Conservation (phyloP, 305 asterid genomes). For the Fraxinus paxiana region DNA sequence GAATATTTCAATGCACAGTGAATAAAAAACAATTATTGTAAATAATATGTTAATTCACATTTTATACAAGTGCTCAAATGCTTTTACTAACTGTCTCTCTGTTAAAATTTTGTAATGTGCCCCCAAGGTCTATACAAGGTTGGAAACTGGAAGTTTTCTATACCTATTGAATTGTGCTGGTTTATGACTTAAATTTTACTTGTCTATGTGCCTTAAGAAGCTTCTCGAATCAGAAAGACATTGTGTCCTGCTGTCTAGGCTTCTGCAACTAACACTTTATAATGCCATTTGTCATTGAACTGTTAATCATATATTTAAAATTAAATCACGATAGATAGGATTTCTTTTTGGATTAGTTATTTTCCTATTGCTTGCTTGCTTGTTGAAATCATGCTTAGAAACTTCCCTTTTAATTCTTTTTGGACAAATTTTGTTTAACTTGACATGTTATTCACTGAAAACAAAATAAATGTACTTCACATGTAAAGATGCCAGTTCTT, state of each 20-base stretch:
- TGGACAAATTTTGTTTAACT: neutral
- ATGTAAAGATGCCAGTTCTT: neutral
- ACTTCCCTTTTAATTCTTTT: neutral
- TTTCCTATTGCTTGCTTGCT: neutral
- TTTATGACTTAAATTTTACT: neutral
- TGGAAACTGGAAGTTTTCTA: neutral
- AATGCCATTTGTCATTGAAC: neutral
- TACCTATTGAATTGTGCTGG: neutral
- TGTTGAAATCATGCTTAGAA: neutral
- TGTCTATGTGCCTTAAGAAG: neutral
- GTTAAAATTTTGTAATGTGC: neutral
- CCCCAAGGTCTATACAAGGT: neutral
- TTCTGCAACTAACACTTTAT: neutral
- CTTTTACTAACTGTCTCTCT: neutral
- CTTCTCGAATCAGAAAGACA: neutral
- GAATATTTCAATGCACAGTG: constrained; percentile 4
- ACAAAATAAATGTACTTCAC: neutral
- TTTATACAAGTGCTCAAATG: neutral
- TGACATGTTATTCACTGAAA: neutral
- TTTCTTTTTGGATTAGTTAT: neutral
- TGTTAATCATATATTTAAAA: neutral
- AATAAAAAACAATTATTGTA: neutral
- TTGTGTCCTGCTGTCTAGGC: neutral
- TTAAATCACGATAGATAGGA: neutral
- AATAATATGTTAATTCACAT: neutral